Base-by-base conservation (phyloP, 495 filamentous ascomycete genomes). In the Penicillium steckii region DNA sequence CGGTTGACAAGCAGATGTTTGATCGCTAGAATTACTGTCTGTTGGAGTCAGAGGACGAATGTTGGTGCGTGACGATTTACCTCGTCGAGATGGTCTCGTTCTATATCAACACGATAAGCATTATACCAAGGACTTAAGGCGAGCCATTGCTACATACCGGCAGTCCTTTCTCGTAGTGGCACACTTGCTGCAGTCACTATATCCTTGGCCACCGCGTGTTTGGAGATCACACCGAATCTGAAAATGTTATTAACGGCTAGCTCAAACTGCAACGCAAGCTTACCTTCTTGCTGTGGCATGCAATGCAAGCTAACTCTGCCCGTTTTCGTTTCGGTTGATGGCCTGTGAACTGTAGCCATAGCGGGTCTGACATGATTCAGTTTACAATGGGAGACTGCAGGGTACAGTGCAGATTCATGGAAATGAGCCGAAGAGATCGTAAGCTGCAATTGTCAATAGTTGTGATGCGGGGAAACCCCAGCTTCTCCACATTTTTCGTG, bases 201-300 rank as follows among this genome's bases (percentile, higher is more conserved):
- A 46, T 21, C 68, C 64, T 27, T 65, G 54, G 17, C 41, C 51
- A 24, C 53, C 52, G 43, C 60, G 53, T 15, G 38, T 57, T 56
- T 71, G 66, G 13, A 71, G 53, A 32, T 71, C 68, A 49, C 68
- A 71, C 49, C 63, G 64, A 46, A 71, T 59, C 62, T 65, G 38
- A 22, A 19, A 26, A n/a, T 38, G 38, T 54, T 24, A 44, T 27
- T 21, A 23, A 23, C 44, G 17, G 30, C 13, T 37, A 12, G 13
- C 12, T 42, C 15, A 15, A 3, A 12, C 8, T 22, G 1, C 23
- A 12, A 15, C 33, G n/a, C 9, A 21, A 29, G 35, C 21, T 19
- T 55, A 63, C 60, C 62, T 71, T 72, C 50, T 68, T 72, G 37
- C 63, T 55, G 35, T 72, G 68, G 35, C 66, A 72, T n/a, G 59